Percentiles rank a stretch among this genome's conserved stretches.
phyloP scores from a whole-genome alignment of 345 rosid species.

The Camelina sativa region DNA sequence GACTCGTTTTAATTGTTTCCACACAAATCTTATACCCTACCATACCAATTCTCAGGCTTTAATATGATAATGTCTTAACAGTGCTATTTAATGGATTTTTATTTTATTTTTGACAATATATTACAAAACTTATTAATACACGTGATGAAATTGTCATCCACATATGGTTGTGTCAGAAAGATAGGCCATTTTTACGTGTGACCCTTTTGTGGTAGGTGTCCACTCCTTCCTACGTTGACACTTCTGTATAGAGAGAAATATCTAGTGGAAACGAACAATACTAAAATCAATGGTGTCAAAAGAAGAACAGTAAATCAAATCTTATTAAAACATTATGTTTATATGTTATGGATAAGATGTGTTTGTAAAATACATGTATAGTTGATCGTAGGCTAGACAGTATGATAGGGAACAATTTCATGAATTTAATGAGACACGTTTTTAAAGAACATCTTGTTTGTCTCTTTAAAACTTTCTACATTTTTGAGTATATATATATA shows the following conservation, averaged over 20 bases:
- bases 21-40: constrained; percentile 41
- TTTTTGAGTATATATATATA: not conserved
- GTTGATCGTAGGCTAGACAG: constrained; percentile 1
- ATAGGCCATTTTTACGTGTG: constrained; percentile 33
- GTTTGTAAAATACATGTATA: not conserved
- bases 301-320: not conserved
- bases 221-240: constrained; percentile 37
- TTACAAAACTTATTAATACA: not conserved
- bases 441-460: not conserved
- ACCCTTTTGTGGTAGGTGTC: constrained; percentile 35
- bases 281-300: constrained; percentile 18
- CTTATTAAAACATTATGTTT: not conserved
- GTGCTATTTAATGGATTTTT: not conserved
- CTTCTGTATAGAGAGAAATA: not conserved
- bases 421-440: constrained; percentile 20
- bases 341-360: not conserved
- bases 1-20: constrained; percentile 33
- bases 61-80: constrained; percentile 35
- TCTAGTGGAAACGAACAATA: not conserved
- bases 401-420: constrained; percentile 25
- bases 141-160: constrained; percentile 45
- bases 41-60: constrained; percentile 32
- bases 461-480: not conserved
- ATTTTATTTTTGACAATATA: not conserved
- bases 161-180: constrained; percentile 32